Base-by-base conservation (phyloP, 352 stramenopile genomes). In the Pythium myriotylum region DNA sequence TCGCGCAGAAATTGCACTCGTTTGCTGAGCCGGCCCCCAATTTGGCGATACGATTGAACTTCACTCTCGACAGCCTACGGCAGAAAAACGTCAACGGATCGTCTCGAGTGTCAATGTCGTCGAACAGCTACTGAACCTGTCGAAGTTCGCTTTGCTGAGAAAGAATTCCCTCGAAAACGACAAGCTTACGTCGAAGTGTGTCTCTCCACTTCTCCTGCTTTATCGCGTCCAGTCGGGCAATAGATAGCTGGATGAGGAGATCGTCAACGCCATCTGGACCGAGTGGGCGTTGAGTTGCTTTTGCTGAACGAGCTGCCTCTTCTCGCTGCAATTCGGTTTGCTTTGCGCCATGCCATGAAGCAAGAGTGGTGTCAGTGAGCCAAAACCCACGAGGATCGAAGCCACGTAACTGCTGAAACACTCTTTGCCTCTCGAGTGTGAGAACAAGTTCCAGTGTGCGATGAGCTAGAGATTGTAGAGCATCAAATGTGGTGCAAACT, bases 191-290 rank as follows among this genome's bases (percentile, higher is more conserved):
- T 23, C 33, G 32, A 3, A 81, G 39, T 0, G 27, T 29, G 33
- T 74, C 60, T 32, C 43, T 53, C 41, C 42, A 53, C 45, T 78
- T 81, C 22, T 68, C 49, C 45, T 81, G 73, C 35, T 74, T 81
- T 61, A 78, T 76, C 51, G 59, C 54, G 47, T 81, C 67, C 20
- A 81, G 46, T 12, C 73, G 56, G 10, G 73, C 66, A n/a, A 81
- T 78, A 0, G 66, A 72, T 17, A 81, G 56, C 47, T 78, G 67
- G 2, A 80, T 60, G 4, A 80, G 54, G 2, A 33, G 58, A 49
- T 74, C 62, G 54, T 80, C 59, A 1, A 76, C 59, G n/a, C 39
- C 32, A 24, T 35, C 52, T 2, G n/a, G 54, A 2, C 26, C 27
- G 3, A 26, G 33, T 2, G 17, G 5, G 7, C 1, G 9, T 35